Percentiles rank a stretch among this genome's conserved stretches.
Evolutionary conservation across 2,329 filamentous ascomycete species (phyloP).

Genomic region (Fusarium sp.): DNA sequence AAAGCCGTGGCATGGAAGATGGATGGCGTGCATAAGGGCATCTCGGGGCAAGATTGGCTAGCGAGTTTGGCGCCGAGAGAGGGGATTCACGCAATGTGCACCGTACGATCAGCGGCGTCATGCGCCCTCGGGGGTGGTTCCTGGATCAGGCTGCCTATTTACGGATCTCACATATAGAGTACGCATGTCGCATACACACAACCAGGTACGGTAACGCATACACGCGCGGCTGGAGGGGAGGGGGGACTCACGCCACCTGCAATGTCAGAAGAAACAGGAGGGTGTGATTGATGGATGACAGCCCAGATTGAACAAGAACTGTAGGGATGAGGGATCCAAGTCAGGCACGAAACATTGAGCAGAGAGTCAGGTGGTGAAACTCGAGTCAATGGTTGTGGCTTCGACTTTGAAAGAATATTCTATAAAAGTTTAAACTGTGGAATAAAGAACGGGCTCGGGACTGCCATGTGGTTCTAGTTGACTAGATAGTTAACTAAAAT

Average conservation of each 20-base stretch:
- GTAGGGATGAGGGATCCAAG: constrained; percentile 16
- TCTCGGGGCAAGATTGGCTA: background rate
- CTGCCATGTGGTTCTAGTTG: background rate
- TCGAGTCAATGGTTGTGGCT: constrained; percentile 1
- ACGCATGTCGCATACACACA: background rate
- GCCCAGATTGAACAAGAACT: background rate
- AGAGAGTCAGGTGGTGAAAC: background rate
- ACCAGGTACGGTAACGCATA: constrained; percentile 12
- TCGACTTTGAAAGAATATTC: background rate
- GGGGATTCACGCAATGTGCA: background rate
- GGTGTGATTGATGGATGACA: background rate
- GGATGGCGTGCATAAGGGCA: background rate
- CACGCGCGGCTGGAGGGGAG: constrained; percentile 31
- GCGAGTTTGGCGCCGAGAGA: background rate
- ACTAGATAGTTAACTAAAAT: background rate
- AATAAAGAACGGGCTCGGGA: background rate
- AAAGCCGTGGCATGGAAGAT: background rate
- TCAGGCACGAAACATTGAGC: background rate
- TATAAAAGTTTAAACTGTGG: background rate
- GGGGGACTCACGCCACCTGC: constrained; percentile 14
- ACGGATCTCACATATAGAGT: constrained; percentile 22
- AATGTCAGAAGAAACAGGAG: constrained; percentile 21
- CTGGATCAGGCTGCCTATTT: constrained; percentile 5
- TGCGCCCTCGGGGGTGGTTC: constrained; percentile 10
- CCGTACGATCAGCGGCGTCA: background rate